Percentiles rank a stretch among this genome's conserved stretches.
Conservation (phyloP, 768 basidiomycete species). For the Porpolomopsis calyptriformis region DNA sequence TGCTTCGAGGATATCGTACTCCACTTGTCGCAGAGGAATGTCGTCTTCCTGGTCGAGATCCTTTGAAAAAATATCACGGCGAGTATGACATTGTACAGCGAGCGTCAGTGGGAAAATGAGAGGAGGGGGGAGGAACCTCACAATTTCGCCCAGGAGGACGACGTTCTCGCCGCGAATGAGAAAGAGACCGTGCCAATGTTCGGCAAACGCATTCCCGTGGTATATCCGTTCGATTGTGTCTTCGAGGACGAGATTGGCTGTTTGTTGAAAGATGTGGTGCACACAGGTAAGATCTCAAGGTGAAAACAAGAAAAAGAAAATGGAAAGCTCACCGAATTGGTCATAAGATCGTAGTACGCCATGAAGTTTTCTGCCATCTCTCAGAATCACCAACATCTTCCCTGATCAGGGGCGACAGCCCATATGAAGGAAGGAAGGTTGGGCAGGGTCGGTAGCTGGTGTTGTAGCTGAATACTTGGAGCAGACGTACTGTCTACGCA, state of each 20-base stretch:
- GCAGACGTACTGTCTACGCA: constrained; percentile 98
- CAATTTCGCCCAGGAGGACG: constrained; percentile 92
- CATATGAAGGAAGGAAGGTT: constrained; percentile 19
- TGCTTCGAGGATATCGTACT: constrained; percentile 56
- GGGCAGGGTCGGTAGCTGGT: constrained; percentile 40
- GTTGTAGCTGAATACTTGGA: constrained; percentile 37
- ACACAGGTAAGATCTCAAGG: too few relatives aligned
- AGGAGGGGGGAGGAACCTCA: constrained; percentile 32
- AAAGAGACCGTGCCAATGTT: constrained; percentile 81
- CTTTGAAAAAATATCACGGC: too few relatives aligned
- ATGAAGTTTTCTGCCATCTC: constrained; percentile 93
- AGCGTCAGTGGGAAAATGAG: constrained; percentile 6
- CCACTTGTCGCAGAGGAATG: constrained; percentile 64
- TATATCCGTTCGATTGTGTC: constrained; percentile 94
- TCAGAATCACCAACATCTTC: constrained; percentile 95
- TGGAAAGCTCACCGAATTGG: constrained; percentile 74
- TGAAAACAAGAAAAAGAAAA: neutral
- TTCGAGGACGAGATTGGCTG: constrained; percentile 96
- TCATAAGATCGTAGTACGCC: constrained; percentile 96
- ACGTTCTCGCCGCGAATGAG: constrained; percentile 98
- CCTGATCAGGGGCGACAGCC: constrained; percentile 42
- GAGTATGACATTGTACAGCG: too few relatives aligned
- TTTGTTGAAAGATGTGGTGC: constrained; percentile 1
- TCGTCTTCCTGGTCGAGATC: constrained; percentile 92
- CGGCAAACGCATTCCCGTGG: constrained; percentile 78